Evolutionary conservation across 305 asterid species (phyloP).

Genomic region (Rubia peregrina): DNA sequence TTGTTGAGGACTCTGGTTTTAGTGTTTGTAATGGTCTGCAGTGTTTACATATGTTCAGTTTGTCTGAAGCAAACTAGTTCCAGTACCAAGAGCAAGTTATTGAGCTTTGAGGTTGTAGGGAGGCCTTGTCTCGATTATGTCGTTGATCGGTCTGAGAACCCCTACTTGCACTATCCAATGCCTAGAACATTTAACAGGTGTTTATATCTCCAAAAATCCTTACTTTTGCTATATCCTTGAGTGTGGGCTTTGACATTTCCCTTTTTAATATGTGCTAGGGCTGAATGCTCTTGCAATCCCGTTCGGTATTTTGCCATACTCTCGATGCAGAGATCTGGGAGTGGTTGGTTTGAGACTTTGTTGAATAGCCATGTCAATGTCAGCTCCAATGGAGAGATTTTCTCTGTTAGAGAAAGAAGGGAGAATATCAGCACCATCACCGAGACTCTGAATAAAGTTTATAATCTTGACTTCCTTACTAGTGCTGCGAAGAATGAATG

Average conservation of each 20-base stretch:
- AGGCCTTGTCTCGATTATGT: slow-evolving; percentile 27
- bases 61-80: slow-evolving; percentile 59
- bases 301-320: slow-evolving; percentile 66
- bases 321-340: slow-evolving; percentile 90
- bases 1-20: slow-evolving; percentile 55
- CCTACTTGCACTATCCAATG: slow-evolving; percentile 62
- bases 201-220: neutral
- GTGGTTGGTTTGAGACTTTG: slow-evolving; percentile 94
- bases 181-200: slow-evolving; percentile 69
- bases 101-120: slow-evolving; percentile 29
- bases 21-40: slow-evolving; percentile 55
- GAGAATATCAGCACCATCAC: slow-evolving; percentile 52
- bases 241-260: neutral
- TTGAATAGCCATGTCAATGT: slow-evolving; percentile 76
- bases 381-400: slow-evolving; percentile 89
- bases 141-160: slow-evolving; percentile 48
- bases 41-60: slow-evolving; percentile 67
- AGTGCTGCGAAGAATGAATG: slow-evolving; percentile 92
- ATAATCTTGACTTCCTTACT: slow-evolving; percentile 66
- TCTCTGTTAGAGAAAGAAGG: slow-evolving; percentile 61
- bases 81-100: slow-evolving; percentile 26
- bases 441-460: slow-evolving; percentile 58
- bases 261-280: slow-evolving; percentile 31
- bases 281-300: slow-evolving; percentile 74
- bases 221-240: slow-evolving; percentile 6